These are phyloP conservation scores for Parietichytrium sp. DNA, from an alignment of 108 stramenopile species.

Conservation along the genomic window DNA sequence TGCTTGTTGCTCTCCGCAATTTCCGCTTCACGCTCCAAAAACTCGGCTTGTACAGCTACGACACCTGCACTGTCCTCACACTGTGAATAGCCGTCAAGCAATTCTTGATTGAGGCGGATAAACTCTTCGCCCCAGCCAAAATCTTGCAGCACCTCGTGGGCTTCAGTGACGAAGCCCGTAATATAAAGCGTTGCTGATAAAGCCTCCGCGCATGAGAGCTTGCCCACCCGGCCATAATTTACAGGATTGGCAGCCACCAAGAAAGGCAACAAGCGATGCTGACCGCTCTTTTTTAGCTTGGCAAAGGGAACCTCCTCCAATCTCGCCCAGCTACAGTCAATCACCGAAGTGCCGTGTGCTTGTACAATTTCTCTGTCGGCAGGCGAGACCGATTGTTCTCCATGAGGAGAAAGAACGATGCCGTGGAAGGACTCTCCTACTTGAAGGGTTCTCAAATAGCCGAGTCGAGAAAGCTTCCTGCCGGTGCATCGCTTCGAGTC, in stretches of 20 bases:
- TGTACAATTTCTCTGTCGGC: slow-evolving; percentile 69
- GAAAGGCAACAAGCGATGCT: slow-evolving; percentile 91
- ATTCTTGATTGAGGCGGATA: slow-evolving; percentile 74
- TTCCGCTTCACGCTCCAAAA: slow-evolving; percentile 54
- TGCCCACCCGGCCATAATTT: slow-evolving; percentile 91
- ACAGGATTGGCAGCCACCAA: slow-evolving; percentile 97
- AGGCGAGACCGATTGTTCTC: slow-evolving; percentile 78
- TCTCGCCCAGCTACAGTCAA: slow-evolving; percentile 96
- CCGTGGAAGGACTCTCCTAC: slow-evolving; percentile 83
- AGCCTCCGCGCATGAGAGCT: slow-evolving; percentile 80
- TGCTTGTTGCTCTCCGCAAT: neutral
- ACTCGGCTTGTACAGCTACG: slow-evolving; percentile 76
- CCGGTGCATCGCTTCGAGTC: slow-evolving; percentile 96
- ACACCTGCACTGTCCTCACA: slow-evolving; percentile 75
- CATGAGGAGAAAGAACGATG: slow-evolving; percentile 87
- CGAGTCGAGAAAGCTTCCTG: slow-evolving; percentile 76
- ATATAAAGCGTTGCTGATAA: slow-evolving; percentile 85
- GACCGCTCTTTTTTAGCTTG: slow-evolving; percentile 85
- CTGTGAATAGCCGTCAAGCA: slow-evolving; percentile 76
- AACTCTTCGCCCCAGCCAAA: slow-evolving; percentile 96
- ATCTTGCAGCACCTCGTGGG: slow-evolving; percentile 76
- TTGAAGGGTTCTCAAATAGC: slow-evolving; percentile 62
- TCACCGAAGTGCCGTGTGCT: slow-evolving; percentile 76
- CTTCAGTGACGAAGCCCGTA: slow-evolving; percentile 65
- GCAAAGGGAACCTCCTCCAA: slow-evolving; percentile 86